Percentiles rank a stretch among this genome's conserved stretches.
Conservation (phyloP, 805 yeast species). For the Pichia kluyveri region DNA sequence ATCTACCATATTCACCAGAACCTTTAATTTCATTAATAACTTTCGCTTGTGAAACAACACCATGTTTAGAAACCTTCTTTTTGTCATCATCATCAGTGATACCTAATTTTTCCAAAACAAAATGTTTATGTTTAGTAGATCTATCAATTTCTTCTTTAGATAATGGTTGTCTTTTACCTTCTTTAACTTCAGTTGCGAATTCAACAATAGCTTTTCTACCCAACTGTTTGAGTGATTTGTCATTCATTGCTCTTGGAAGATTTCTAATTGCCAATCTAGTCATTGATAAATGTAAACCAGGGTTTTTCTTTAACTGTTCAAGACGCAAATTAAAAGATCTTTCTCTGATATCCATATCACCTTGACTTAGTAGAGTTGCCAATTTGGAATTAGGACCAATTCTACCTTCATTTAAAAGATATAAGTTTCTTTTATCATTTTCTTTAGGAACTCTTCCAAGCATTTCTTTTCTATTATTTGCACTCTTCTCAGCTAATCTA, state of each 20-base stretch:
- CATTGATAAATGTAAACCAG: constrained; percentile 83
- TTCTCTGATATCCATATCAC: constrained; percentile 83
- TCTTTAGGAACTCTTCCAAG: constrained; percentile 75
- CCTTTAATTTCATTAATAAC: constrained; percentile 89
- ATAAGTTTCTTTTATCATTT: constrained; percentile 77
- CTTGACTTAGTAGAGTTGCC: constrained; percentile 53
- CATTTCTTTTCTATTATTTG: constrained; percentile 60
- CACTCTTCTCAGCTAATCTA: constrained; percentile 61
- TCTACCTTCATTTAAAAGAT: constrained; percentile 88
- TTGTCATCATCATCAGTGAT: constrained; percentile 32
- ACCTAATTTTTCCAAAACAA: constrained; percentile 25
- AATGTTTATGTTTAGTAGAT: constrained; percentile 57
- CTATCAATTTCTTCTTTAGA: constrained; percentile 82
- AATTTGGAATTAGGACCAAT: constrained; percentile 73
- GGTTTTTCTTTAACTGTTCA: constrained; percentile 84
- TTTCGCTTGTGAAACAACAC: constrained; percentile 91
- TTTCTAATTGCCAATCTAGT: constrained; percentile 94
- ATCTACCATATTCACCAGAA: constrained; percentile 76
- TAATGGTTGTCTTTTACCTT: constrained; percentile 67
- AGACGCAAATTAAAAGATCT: constrained; percentile 80
- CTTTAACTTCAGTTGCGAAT: constrained; percentile 83
- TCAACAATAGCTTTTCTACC: constrained; percentile 93
- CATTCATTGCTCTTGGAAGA: constrained; percentile 85
- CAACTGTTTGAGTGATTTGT: constrained; percentile 78
- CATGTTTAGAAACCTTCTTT: constrained; percentile 65